phyloP scores from a whole-genome alignment of 306 rosid genomes.

The Chamaecrista fasciculata region DNA sequence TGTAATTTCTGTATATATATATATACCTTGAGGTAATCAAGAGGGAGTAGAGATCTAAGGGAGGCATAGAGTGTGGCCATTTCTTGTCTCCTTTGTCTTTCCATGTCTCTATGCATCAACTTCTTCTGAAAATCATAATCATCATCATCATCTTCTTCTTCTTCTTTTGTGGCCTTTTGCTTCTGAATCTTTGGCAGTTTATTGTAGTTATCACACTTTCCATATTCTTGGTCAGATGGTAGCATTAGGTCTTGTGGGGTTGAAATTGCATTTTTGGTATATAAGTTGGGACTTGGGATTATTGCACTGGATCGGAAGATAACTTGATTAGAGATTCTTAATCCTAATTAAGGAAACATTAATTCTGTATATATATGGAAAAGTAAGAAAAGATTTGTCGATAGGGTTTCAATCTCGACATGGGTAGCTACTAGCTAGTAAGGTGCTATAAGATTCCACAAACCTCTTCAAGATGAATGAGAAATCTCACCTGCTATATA shows the following conservation, averaged over 20 bases:
- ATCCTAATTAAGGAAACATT: no score
- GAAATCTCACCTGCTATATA: not conserved
- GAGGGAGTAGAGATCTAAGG: constrained; percentile 37
- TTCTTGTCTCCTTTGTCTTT: constrained; percentile 52
- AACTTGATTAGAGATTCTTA: no score
- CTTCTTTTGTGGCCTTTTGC: not conserved
- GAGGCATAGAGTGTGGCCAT: constrained; percentile 39
- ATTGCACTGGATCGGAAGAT: no score
- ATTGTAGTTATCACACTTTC: no score
- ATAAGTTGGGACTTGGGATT: no score
- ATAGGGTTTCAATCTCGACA: no score
- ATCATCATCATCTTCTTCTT: not conserved
- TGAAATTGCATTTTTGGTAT: constrained; percentile 13
- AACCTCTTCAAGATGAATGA: not conserved
- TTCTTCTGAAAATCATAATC: constrained; percentile 4
- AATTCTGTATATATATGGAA: no score
- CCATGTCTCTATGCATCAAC: constrained; percentile 40
- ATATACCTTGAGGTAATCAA: constrained; percentile 26
- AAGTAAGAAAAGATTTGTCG: no score
- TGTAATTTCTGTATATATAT: no score
- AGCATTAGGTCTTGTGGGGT: not conserved
- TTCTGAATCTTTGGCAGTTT: not conserved
- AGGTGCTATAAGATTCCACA: not conserved
- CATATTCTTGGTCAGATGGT: not conserved
- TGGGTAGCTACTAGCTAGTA: no score